Evolutionary conservation across 148 eudicot species (phyloP).

Genomic region (Cornus controversa): DNA sequence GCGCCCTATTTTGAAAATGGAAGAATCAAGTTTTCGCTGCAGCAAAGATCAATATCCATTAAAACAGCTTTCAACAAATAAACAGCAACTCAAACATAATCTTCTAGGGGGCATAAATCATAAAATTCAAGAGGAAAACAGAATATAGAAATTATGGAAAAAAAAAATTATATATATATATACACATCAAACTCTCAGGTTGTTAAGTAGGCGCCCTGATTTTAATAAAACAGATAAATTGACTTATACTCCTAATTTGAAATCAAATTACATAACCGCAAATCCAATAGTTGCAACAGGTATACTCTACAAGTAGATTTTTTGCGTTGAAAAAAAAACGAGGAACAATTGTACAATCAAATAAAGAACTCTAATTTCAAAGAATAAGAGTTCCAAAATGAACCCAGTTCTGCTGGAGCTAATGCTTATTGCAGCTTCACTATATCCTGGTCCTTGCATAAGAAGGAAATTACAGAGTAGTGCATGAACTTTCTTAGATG

Average conservation of each 20-base stretch:
- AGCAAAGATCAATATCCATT: constrained; percentile 13
- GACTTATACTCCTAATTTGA: not conserved
- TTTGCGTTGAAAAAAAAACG: too few relatives aligned
- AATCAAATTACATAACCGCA: not conserved
- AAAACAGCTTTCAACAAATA: not conserved
- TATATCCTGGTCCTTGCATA: not conserved
- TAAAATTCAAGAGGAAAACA: not conserved
- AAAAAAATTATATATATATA: not conserved
- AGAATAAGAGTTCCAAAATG: too few relatives aligned
- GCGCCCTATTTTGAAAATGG: constrained; percentile 58
- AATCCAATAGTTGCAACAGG: too few relatives aligned
- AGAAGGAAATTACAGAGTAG: not conserved
- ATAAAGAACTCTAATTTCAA: not conserved
- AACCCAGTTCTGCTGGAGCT: not conserved
- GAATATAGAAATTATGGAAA: not conserved
- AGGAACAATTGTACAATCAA: not conserved
- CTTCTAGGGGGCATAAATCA: not conserved
- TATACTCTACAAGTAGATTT: too few relatives aligned
- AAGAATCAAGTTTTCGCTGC: constrained; percentile 71
- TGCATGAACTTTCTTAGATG: not conserved
- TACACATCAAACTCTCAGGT: not conserved
- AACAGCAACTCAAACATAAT: not conserved
- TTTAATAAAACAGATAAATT: not conserved
- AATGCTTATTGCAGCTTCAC: not conserved
- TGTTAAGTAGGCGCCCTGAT: not conserved